phyloP scores from a whole-genome alignment of 163 green algal species.

The Scenedesmus sp. region DNA sequence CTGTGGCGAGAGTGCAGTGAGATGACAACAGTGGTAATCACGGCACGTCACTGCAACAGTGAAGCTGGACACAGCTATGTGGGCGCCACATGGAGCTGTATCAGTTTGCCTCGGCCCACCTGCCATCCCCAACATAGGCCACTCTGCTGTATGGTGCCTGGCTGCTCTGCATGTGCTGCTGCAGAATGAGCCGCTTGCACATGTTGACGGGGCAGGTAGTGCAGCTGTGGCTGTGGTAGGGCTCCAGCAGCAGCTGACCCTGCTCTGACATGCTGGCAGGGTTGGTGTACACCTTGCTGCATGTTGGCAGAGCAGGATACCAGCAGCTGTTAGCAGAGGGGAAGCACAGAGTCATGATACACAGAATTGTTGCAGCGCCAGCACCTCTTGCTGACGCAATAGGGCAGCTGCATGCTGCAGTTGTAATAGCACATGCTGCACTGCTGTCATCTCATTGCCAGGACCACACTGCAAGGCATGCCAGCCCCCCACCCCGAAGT shows the following conservation, averaged over 20 bases:
- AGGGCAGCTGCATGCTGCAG: not conserved
- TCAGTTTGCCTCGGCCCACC: not conserved
- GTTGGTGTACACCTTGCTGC: constrained; percentile 59
- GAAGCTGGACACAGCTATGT: not conserved
- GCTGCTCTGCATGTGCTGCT: constrained; percentile 34
- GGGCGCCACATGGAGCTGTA: not conserved
- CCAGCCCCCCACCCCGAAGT: too few species aligned
- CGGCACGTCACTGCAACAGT: not conserved
- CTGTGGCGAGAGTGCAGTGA: too few species aligned
- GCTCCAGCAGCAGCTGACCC: constrained; percentile 33
- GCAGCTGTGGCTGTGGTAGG: constrained; percentile 53
- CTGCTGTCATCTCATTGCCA: too few species aligned
- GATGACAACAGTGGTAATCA: too few species aligned
- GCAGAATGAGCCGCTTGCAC: constrained; percentile 52
- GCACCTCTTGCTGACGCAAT: too few species aligned
- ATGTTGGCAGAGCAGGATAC: not conserved
- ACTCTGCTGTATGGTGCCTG: constrained; percentile 32
- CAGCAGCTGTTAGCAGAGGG: too few species aligned
- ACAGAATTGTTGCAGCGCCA: too few species aligned
- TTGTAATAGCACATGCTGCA: not conserved
- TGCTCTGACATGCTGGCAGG: not conserved
- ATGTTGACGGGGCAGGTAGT: constrained; percentile 52
- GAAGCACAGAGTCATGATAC: too few species aligned
- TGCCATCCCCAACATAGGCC: constrained; percentile 47
- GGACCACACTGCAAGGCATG: too few species aligned